A percentile compares a stretch with the other conserved stretches of the same genome.
Evolutionary conservation across 352 stramenopile genomes (phyloP).

Genomic region (Hyaloperonospora arabidopsidis): DNA sequence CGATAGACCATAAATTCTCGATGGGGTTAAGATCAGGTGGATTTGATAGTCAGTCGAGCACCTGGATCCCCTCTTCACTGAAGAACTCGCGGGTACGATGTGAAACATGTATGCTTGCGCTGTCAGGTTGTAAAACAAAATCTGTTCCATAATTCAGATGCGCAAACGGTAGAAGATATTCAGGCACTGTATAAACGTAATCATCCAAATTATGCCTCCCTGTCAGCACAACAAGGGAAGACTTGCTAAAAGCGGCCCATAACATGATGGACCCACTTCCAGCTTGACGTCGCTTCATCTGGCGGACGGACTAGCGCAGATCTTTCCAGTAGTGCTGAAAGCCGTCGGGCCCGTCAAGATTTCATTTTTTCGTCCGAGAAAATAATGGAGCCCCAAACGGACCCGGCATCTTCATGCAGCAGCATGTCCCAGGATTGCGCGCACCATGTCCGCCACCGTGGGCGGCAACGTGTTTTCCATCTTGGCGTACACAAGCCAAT

Average conservation of each 20-base stretch:
- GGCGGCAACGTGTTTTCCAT: background rate
- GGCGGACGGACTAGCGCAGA: background rate
- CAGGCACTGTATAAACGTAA: constrained; percentile 21
- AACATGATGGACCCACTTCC: constrained; percentile 24
- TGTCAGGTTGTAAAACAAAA: constrained; percentile 27
- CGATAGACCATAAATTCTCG: constrained; percentile 17
- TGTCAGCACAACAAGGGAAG: constrained; percentile 9
- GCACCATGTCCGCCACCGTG: background rate
- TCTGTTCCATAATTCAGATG: constrained; percentile 17
- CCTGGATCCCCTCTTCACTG: constrained; percentile 1
- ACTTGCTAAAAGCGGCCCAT: constrained; percentile 16
- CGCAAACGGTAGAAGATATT: constrained; percentile 24
- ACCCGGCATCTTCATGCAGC: background rate
- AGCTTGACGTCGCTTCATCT: constrained; percentile 11
- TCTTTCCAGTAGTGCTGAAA: constrained; percentile 30
- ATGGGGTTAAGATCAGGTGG: constrained; percentile 21
- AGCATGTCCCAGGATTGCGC: constrained; percentile 5
- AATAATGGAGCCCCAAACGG: constrained; percentile 18
- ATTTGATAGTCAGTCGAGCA: constrained; percentile 11
- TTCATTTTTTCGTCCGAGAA: constrained; percentile 43
- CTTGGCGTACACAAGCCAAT: background rate
- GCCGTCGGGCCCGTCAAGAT: constrained; percentile 31
- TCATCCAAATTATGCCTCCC: constrained; percentile 17
- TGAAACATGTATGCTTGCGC: constrained; percentile 19
- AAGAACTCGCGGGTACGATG: constrained; percentile 9